Evolutionary conservation across 352 stramenopile species (phyloP), one percentile per base, ranked within the genome.

Genomic region (Blastocystis sp.): DNA sequence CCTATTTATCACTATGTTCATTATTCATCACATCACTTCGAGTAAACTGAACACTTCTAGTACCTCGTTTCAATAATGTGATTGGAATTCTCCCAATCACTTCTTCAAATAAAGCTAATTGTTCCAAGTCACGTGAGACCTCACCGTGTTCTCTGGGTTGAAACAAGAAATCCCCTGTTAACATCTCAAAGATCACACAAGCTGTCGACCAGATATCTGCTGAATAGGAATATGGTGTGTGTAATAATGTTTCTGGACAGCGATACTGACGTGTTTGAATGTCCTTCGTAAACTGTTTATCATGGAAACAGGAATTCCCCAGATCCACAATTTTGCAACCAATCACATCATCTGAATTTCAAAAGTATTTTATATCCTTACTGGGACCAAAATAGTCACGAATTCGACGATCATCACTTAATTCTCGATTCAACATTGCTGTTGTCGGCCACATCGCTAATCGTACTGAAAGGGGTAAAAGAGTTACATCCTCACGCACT

Each of bases 191-290:
- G 56, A 98, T 92, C 70, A 99, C 98, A 91, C 97, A 99, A 56
- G 95, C 96, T 91, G 98, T 94, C 56, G 93, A 93, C 97, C 97
- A 99, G 66, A 99, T 98, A 91, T 99, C 97, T 4, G 97, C 96
- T 37, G 96, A 98, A 22, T 96, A 98, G 92, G 98, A 95, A 92
- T 99, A 99, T 58, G 94, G 94, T 90, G 95, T 96, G 54, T 96
- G 95, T 87, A 98, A 91, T 27, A 98, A 96, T 33, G 98, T 97
- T 91, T 99, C 97, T 6, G 97, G 97, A 53, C 94, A 97, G 4
- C 97, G 94, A 91, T 99, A 99, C 92, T 99, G 97, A n/a, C 97
- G 93, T 27, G 97, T 99, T 92, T 99, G 97, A 90, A 99, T 99
- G 90, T 99, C 97, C 90, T 99, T 95, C 58, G 96, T 98, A 91